phyloP scores from a whole-genome alignment of 805 yeast species.

The Candida tibetensis region DNA sequence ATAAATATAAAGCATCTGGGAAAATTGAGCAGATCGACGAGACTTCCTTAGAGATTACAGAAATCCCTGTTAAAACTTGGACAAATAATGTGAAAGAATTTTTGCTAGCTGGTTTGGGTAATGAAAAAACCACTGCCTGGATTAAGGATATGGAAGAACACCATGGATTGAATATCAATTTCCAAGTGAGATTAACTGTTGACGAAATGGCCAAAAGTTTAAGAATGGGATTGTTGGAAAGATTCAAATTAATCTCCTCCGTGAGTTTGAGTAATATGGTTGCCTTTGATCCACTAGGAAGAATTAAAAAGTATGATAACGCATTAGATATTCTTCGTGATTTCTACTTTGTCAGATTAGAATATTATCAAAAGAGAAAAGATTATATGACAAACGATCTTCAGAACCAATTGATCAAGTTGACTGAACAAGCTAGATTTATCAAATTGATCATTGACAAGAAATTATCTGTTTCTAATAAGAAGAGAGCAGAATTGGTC shows the following conservation, averaged over 20 bases:
- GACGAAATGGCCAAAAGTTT: conserved; percentile 83
- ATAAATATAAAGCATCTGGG: conserved; percentile 75
- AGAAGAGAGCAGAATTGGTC: conserved; percentile 62
- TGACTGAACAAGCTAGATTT: conserved; percentile 84
- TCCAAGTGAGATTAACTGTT: conserved; percentile 67
- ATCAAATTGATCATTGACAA: conserved; percentile 85
- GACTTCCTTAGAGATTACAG: conserved; percentile 82
- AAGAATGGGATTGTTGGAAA: conserved; percentile 73
- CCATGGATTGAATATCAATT: conserved; percentile 77
- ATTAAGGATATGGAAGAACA: conserved; percentile 94
- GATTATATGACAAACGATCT: conserved; percentile 69
- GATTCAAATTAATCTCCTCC: conserved; percentile 72
- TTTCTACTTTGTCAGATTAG: conserved; percentile 82
- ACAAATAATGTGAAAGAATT: conserved; percentile 86
- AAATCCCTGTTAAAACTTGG: conserved; percentile 91
- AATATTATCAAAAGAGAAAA: conserved; percentile 86
- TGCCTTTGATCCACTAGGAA: conserved; percentile 87
- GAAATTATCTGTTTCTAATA: conserved; percentile 68
- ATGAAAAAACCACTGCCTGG: conserved; percentile 76
- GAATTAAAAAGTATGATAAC: conserved; percentile 76
- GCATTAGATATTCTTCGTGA: conserved; percentile 79
- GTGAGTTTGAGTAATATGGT: conserved; percentile 86
- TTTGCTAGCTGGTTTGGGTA: conserved; percentile 72
- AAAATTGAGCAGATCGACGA: conserved; percentile 77
- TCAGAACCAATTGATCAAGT: conserved; percentile 70